Evolutionary conservation across 2,329 filamentous ascomycete genomes (phyloP), one percentile per base, ranked within the genome.

Genomic region (Penicillium digitatum): DNA sequence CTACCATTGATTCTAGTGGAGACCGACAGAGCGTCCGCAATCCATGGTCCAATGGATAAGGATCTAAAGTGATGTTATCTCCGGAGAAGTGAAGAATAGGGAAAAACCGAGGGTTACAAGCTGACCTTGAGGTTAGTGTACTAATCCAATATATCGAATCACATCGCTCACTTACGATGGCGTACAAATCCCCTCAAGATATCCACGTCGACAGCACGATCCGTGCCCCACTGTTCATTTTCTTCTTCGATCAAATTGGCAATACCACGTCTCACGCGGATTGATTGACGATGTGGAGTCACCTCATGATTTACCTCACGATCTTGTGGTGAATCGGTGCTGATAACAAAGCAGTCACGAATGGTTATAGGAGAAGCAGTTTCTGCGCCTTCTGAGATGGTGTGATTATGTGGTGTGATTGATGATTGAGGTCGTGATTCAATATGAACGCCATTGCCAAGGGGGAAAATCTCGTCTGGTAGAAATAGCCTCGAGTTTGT

Each of bases 11-110:
- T 16, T 61, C 60, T 8, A 75, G 61, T 12, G 69, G 64, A 3
- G 57, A 60, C 14, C 59, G 61, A 54, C 65, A 72, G 16, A 75
- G 45, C 1, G 74, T 65, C n/a, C 65, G 68, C 11, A 69, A 61
- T 24, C 64, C 59, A 2, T 60, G 48, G 27, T 68, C 64, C 47
- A 72, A 65, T 7, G 72, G 72, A 42, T 72, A 64, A 27, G 66
- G 63, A 14, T 74, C 60, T 18, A 77, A 61, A 29, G 66, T 71
- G 53, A 78, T 73, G 39, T 74, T 67, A 35, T 58, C 67, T 54
- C 73, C 68, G 3, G 73, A 74, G 54, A 77, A 77, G 48, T 76
- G 74, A 7, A 77, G 63, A 42, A 78, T 69, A 16, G 74, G 73
- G 46, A 75, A 76, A 24, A 69, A 64, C 14, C 54, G 56, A n/a